Evolutionary conservation across 352 stramenopile species (phyloP).

Genomic region (Plasmopara viticola): DNA sequence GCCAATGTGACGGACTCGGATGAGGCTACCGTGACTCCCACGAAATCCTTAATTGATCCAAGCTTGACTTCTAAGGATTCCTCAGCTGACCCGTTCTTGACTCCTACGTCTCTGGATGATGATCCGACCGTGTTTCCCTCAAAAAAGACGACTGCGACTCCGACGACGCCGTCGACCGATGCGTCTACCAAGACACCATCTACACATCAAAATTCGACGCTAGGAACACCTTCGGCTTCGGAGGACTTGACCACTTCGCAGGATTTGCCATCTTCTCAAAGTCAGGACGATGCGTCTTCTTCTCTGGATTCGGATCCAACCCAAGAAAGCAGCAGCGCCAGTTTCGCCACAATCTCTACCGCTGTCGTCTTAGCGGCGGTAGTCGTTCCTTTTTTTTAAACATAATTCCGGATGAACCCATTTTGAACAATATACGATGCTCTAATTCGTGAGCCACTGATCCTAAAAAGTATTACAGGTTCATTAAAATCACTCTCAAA

Average conservation of each 20-base stretch:
- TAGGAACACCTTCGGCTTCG: background rate
- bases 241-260: conserved; percentile 13
- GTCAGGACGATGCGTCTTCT: background rate
- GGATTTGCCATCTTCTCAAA: conserved; percentile 10
- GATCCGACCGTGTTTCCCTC: background rate
- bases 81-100: too few relatives aligned
- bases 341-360: conserved; percentile 17
- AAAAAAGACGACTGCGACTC: conserved; percentile 1
- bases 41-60: background rate
- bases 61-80: too few relatives aligned
- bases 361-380: conserved; percentile 20
- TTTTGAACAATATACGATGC: conserved; percentile 18
- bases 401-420: conserved; percentile 1
- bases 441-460: background rate
- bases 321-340: conserved; percentile 17
- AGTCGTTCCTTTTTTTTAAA: conserved; percentile 27
- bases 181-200: conserved; percentile 1
- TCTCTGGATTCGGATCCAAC: conserved; percentile 10
- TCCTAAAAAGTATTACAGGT: too few relatives aligned
- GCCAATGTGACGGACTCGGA: conserved; percentile 5
- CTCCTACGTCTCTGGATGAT: too few relatives aligned
- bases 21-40: conserved; percentile 4
- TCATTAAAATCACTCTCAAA: too few relatives aligned
- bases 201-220: background rate
- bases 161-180: conserved; percentile 7